Evolutionary conservation across 352 stramenopile genomes (phyloP), one percentile per base, ranked within the genome.

Genomic region (Phytophthora fragariaefolia): DNA sequence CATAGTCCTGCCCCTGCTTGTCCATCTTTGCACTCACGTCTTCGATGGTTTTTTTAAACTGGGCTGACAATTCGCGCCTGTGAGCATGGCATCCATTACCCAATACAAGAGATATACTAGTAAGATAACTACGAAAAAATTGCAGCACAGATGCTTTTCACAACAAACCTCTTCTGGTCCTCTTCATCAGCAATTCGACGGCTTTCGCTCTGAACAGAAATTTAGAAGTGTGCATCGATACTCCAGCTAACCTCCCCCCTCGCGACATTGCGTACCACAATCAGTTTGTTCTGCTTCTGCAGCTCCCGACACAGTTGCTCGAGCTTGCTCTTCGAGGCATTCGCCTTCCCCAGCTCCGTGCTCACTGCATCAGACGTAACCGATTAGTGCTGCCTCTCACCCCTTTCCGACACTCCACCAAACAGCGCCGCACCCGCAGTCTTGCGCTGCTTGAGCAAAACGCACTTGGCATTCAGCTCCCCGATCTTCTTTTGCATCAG

Each of bases 1-100:
- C 79, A 65, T 96, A 95, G 68, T 96, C 88, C 23, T 93, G 78
- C 32, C 83, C 76, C 53, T 96, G 86, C 43, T 93, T 80, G 32
- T 96, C 88, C 88, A 96, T 96, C 67, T 95, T 96, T n/a, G 73
- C 60, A 68, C 88, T 93, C 47, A 96, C 88, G 73, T 95, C 86
- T 65, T 95, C 88, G 27, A 96, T 95, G 18, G 88, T 96, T 46
- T 82, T 95, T 27, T 96, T 85, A 32, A 96, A 96, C 47, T 93
- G 86, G 10, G 71, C 51, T 17, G 83, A 93, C 38, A 96, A 58
- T 22, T 93, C 83, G 18, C 83, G 81, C 15, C 86, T 94, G 55
- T 2, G 58, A 48, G 4, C 18, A 61, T 6, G 27, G 54, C 20
- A 69, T 48, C 30, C 26, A 32, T 36, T 8, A 24, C 20, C 13